Percentiles rank a stretch among this genome's conserved stretches.
Evolutionary conservation across 345 rosid genomes (phyloP).

Genomic region (Noccaea caerulescens): DNA sequence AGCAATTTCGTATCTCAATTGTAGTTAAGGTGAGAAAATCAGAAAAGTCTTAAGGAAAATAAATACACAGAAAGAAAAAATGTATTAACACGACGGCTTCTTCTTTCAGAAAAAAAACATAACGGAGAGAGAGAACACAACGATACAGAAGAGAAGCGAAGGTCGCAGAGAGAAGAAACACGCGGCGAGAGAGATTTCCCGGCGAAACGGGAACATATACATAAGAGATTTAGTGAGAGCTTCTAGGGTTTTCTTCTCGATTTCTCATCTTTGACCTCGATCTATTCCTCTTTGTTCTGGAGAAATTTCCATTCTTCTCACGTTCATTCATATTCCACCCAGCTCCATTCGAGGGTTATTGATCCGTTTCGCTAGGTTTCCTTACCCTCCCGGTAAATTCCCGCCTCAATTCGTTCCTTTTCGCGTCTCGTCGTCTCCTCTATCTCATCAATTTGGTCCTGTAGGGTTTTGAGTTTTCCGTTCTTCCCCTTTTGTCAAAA

Average conservation of each 20-base stretch:
- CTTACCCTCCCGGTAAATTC: not conserved
- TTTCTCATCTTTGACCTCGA: constrained; percentile 46
- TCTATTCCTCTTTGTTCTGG: constrained; percentile 43
- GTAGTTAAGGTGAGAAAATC: not conserved
- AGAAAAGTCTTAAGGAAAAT: not conserved
- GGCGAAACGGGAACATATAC: constrained; percentile 38
- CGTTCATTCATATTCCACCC: constrained; percentile 37
- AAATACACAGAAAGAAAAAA: constrained; percentile 25
- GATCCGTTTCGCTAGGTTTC: constrained; percentile 60
- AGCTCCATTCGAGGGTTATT: constrained; percentile 42
- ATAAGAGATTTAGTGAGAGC: constrained; percentile 45
- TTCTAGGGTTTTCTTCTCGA: constrained; percentile 43
- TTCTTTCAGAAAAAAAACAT: constrained; percentile 57
- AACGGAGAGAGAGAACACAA: constrained; percentile 45
- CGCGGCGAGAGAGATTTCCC: constrained; percentile 43
- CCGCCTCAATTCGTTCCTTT: constrained; percentile 26
- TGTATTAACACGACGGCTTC: constrained; percentile 52
- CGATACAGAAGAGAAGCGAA: constrained; percentile 42
- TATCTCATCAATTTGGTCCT: constrained; percentile 29
- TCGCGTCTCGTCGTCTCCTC: constrained; percentile 12
- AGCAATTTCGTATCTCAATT: not conserved
- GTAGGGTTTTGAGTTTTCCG: constrained; percentile 46
- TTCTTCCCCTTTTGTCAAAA: constrained; percentile 1
- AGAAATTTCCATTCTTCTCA: constrained; percentile 2
- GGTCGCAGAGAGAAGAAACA: constrained; percentile 36